Evolutionary conservation across 306 rosid genomes (phyloP).

Genomic region (Cucurbita ficifolia): DNA sequence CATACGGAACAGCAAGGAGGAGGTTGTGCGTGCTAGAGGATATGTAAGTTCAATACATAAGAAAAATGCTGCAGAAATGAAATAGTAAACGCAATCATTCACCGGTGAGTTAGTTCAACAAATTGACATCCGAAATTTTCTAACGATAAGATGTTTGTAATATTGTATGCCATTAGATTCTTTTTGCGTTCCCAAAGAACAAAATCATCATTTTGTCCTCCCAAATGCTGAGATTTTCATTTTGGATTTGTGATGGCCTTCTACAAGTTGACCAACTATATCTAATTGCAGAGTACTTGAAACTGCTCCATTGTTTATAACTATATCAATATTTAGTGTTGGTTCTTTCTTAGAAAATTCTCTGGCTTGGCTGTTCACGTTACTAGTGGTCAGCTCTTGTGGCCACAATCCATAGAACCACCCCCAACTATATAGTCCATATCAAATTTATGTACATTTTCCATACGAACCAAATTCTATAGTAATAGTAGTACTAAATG

Average conservation of each 20-base stretch:
- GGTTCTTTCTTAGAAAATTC: not conserved
- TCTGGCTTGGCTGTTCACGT: not conserved
- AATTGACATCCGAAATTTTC: not conserved
- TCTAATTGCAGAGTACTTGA: not conserved
- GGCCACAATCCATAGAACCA: not conserved
- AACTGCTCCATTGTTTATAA: not conserved
- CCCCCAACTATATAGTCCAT: not conserved
- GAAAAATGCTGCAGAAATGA: not conserved
- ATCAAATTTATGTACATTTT: not conserved
- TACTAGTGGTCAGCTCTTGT: not conserved
- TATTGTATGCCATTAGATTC: slow-evolving; percentile 7
- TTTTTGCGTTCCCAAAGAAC: not conserved
- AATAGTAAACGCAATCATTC: not conserved
- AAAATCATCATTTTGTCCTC: not conserved
- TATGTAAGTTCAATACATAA: slow-evolving; percentile 9
- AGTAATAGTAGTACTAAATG: not conserved
- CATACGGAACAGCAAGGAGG: slow-evolving; percentile 84
- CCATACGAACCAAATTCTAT: not conserved
- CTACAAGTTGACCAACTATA: not conserved
- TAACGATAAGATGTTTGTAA: not conserved
- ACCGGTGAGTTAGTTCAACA: slow-evolving; percentile 1
- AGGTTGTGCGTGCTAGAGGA: slow-evolving; percentile 80
- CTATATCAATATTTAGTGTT: not conserved
- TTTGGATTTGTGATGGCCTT: not conserved
- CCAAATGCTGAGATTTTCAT: not conserved